Conservation (phyloP, 2,329 filamentous ascomycete genomes). For the Xylaria arbuscula region DNA sequence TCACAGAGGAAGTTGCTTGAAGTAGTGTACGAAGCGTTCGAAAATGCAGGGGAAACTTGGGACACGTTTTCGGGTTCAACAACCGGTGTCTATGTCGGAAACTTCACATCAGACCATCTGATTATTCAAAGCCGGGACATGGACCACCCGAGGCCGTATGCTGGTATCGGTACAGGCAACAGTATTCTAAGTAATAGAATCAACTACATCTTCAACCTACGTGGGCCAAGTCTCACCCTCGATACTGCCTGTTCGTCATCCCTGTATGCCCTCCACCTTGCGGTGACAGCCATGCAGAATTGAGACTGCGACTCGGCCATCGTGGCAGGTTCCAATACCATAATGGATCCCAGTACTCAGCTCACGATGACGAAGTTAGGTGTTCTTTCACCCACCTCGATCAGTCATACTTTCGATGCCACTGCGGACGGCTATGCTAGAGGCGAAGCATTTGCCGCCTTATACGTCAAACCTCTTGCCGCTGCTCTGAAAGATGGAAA, state of each 20-base stretch:
- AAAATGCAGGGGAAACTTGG: slow-evolving; percentile 46
- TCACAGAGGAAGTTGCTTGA: slow-evolving; percentile 52
- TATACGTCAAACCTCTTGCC: slow-evolving; percentile 41
- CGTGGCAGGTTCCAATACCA: slow-evolving; percentile 46
- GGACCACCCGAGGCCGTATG: slow-evolving; percentile 37
- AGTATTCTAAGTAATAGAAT: slow-evolving; percentile 43
- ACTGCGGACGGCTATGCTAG: slow-evolving; percentile 41
- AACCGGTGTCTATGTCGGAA: slow-evolving; percentile 49
- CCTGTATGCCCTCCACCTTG: slow-evolving; percentile 49
- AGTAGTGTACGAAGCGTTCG: slow-evolving; percentile 49
- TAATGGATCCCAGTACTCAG: slow-evolving; percentile 41
- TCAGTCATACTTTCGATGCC: slow-evolving; percentile 39
- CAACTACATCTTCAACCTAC: slow-evolving; percentile 47
- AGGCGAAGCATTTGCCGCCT: slow-evolving; percentile 36
- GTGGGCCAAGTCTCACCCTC: slow-evolving; percentile 53
- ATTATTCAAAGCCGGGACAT: slow-evolving; percentile 39
- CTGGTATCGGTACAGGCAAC: slow-evolving; percentile 25
- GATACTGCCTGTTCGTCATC: slow-evolving; percentile 54
- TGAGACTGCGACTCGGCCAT: slow-evolving; percentile 45
- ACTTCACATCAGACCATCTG: slow-evolving; percentile 44
- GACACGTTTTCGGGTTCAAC: slow-evolving; percentile 36
- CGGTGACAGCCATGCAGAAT: slow-evolving; percentile 33
- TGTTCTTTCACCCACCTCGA: slow-evolving; percentile 26
- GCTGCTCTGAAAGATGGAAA: slow-evolving; percentile 24
- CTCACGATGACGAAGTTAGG: slow-evolving; percentile 41